Base-by-base conservation (phyloP, 495 filamentous ascomycete species). In the Baudoinia panamericana region DNA sequence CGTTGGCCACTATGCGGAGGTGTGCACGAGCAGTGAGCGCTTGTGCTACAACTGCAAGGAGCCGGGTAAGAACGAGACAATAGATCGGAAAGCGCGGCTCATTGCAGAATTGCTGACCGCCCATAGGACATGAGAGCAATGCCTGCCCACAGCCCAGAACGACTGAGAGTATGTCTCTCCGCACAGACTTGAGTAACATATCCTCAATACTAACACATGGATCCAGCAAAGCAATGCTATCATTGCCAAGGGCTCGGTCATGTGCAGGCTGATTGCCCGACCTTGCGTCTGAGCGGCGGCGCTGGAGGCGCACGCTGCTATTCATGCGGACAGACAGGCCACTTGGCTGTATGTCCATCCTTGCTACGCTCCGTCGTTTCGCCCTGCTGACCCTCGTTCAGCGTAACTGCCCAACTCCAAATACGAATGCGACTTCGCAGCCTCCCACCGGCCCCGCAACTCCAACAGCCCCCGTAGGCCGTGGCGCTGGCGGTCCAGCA, bases 251-350 rank as follows among this genome's bases (percentile, higher is more conserved):
- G 92, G 25, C 71, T 95, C 45, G 92, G 92, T 43, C 92, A 99
- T 59, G 90, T 99, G 55, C 92, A 99, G 68, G 92, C 92, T 47
- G 92, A 96, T 62, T 99, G 92, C 73, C 92, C 92, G 46, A 99
- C 92, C 36, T 72, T 96, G 42, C 84, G 92, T 55, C 66, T 99
- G 45, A 93, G 80, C 59, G 84, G 84, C 48, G 73, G 72, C 39
- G 75, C 77, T 41, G 70, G 75, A 30, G 78, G 76, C 55, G 82
- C 83, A 41, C 82, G 86, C 39, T 99, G 92, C 79, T 96, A 99
- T 64, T 82, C 82, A 66, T 99, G 92, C 63, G 83, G 80, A 47
- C 81, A 88, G 57, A 73, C 79, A 44, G 92, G 92, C 34, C 92
- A 99, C 64, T 70, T 95, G 60, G 86, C 80, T 48, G 75, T 79